A percentile compares a stretch with the other conserved stretches of the same genome.
phyloP scores from a whole-genome alignment of 2,329 filamentous ascomycete species.

The Penicillium sp. region DNA sequence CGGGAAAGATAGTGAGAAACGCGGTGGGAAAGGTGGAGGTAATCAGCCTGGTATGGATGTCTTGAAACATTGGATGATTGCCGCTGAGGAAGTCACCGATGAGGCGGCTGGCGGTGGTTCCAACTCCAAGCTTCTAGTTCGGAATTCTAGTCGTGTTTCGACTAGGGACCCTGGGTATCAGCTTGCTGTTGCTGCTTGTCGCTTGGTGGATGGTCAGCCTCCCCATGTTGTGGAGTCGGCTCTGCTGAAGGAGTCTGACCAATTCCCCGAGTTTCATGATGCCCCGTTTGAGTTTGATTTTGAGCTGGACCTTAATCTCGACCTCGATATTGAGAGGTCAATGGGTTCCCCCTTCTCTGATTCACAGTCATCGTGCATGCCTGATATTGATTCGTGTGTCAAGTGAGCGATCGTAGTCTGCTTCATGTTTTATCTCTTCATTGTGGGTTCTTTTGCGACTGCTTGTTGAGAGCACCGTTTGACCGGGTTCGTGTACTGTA shows the following conservation, averaged over 20 bases:
- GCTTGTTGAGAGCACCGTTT: neutral
- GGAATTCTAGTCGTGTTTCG: neutral
- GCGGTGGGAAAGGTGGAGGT: conserved; percentile 62
- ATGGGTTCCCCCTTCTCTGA: conserved; percentile 34
- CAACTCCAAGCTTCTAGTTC: neutral
- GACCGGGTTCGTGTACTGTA: conserved; percentile 3
- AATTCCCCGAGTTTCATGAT: conserved; percentile 20
- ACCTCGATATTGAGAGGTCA: conserved; percentile 14
- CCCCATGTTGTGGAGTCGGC: conserved; percentile 28
- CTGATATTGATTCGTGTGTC: conserved; percentile 38
- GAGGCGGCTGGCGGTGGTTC: conserved; percentile 14
- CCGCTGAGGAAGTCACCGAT: conserved; percentile 51
- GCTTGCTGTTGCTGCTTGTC: neutral
- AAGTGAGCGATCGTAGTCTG: conserved; percentile 32
- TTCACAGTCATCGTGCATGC: conserved; percentile 29
- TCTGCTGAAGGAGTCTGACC: conserved; percentile 31
- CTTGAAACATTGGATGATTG: conserved; percentile 60
- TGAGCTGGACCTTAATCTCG: neutral
- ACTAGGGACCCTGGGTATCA: conserved; percentile 1
- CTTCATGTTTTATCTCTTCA: conserved; percentile 9
- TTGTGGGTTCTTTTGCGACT: conserved; percentile 6
- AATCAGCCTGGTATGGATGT: conserved; percentile 60
- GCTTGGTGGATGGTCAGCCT: neutral
- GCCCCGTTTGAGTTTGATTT: conserved; percentile 31
- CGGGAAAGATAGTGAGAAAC: conserved; percentile 58